A percentile compares a stretch with the other conserved stretches of the same genome.
Evolutionary conservation across 2,329 filamentous ascomycete genomes (phyloP).

Genomic region (Gnomoniopsis sp.): DNA sequence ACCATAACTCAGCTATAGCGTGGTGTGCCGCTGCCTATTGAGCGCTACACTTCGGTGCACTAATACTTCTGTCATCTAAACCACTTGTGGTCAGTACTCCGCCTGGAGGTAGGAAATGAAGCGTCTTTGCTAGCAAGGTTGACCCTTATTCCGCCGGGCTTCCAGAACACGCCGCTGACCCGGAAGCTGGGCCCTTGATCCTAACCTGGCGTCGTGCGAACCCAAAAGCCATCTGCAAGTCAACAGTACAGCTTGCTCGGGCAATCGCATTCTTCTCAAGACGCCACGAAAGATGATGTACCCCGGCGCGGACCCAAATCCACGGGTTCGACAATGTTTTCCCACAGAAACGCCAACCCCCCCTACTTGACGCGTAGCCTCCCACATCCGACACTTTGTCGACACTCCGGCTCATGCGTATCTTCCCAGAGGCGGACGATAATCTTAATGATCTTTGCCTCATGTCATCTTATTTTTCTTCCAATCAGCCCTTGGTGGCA

Average conservation of each 20-base stretch:
- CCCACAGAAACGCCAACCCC: not conserved
- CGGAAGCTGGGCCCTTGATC: conserved; percentile 4
- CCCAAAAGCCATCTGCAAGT: conserved; percentile 9
- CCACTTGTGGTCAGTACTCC: no score
- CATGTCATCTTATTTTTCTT: not conserved
- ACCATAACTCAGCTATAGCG: not conserved
- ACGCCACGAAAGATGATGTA: not conserved
- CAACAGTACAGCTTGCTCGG: not conserved
- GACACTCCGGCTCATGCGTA: no score
- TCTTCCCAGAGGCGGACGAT: not conserved
- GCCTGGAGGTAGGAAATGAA: not conserved
- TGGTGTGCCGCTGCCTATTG: not conserved
- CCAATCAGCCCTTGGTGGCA: not conserved
- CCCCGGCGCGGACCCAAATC: not conserved
- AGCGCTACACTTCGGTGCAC: no score
- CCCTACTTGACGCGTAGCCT: not conserved
- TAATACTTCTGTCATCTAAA: no score
- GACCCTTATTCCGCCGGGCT: conserved; percentile 2
- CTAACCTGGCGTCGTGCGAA: conserved; percentile 8
- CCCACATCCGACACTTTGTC: not conserved
- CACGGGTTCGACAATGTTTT: no score
- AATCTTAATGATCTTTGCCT: not conserved
- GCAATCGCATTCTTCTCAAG: not conserved
- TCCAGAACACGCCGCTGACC: conserved; percentile 14
- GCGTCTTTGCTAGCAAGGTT: conserved; percentile 2